Base-by-base conservation (phyloP, 176 grass and related monocot species). In the Saccharum officinarum region DNA sequence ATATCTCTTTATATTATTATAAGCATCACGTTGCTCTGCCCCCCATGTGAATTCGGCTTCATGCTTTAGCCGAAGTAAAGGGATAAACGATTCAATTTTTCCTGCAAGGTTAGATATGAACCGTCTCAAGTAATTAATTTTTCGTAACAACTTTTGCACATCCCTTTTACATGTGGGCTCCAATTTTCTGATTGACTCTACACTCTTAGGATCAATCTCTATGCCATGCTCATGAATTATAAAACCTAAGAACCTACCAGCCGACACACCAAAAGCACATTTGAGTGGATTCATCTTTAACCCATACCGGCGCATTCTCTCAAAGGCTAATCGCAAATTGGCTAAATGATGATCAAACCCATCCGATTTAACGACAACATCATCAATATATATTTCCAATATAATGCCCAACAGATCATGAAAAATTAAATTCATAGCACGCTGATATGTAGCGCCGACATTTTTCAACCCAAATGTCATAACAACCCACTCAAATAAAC, bases 61-160 rank as follows among this genome's bases (percentile, higher is more conserved):
- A 45, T 65, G n/a, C 23, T 55, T 75, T 42, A 82, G 33, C 49
- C 36, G 18, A 25, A 82, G 34, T 7, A 82, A 20, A 1, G 67
- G 80, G 39, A 71, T 33, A 71, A 82, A 82, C 0, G 66, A 82
- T 71, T 59, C 67, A 41, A 82, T 71, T 11, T 71, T 82, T 0
- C 67, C 80, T 61, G 68, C 67, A 44, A 73, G 50, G 4, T 76
- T 83, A 44, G 68, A 73, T 72, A 83, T 83, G 68, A 83, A 62
- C 33, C 69, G 36, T 61, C 50, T 83, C 37, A 83, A 83, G n/a
- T 83, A 83, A 45, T 83, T 83, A 9, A 83, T 22, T 33, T 83
- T 83, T 0, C 42, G 40, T 15, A 76, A 17, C 16, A 54, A 20
- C 50, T 54, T 54, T 54, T 54, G 50, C 50, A 54, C 50, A 54